Evolutionary conservation across 352 stramenopile genomes (phyloP).

Genomic region (Peronospora tabacina): DNA sequence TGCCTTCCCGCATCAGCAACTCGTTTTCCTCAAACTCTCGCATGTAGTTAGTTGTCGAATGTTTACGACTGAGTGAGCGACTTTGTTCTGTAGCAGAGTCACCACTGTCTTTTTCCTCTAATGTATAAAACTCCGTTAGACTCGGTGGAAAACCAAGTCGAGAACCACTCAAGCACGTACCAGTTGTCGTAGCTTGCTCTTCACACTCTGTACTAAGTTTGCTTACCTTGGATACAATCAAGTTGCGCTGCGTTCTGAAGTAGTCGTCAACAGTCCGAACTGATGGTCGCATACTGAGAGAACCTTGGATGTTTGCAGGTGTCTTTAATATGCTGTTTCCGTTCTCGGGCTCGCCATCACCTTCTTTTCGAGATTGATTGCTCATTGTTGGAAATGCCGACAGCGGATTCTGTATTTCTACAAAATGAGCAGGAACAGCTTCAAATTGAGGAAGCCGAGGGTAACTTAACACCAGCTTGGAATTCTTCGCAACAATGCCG

Average conservation of each 20-base stretch:
- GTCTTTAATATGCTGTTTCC: neutral
- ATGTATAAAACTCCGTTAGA: constrained; percentile 1
- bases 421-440: constrained; percentile 27
- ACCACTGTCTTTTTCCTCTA: constrained; percentile 43
- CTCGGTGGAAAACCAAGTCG: neutral
- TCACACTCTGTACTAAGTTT: constrained; percentile 10
- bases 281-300: neutral
- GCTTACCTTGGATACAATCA: constrained; percentile 24
- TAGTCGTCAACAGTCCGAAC: constrained; percentile 51
- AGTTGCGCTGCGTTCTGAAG: constrained; percentile 40
- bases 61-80: constrained; percentile 47
- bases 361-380: constrained; percentile 3
- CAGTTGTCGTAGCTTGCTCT: constrained; percentile 14
- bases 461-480: constrained; percentile 41
- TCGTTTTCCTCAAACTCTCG: constrained; percentile 74
- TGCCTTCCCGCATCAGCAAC: constrained; percentile 25
- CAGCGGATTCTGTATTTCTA: constrained; percentile 39
- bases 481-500: constrained; percentile 18
- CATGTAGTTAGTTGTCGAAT: constrained; percentile 73
- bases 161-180: constrained; percentile 13
- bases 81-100: constrained; percentile 27
- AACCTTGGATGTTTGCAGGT: constrained; percentile 1
- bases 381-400: constrained; percentile 28
- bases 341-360: constrained; percentile 1
- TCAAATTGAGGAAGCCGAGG: constrained; percentile 23